These are phyloP conservation scores for Chlamydomonas eustigma DNA, from an alignment of 139 green algal species.

Conservation along the genomic window DNA sequence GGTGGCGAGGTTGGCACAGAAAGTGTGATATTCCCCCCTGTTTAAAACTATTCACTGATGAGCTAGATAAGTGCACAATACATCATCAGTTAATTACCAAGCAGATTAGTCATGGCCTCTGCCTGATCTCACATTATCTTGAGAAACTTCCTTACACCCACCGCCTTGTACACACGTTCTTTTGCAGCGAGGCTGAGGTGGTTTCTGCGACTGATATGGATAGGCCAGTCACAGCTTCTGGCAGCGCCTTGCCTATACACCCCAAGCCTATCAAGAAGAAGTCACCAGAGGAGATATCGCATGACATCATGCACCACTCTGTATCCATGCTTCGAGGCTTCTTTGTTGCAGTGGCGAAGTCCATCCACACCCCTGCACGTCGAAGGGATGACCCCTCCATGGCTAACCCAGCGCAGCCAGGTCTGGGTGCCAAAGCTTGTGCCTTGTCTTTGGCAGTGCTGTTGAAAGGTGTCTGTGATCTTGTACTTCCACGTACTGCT, in stretches of 20 bases:
- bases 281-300: conserved; percentile 44
- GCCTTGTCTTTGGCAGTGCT: conserved; percentile 63
- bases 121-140: too few relatives aligned
- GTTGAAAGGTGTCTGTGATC: conserved; percentile 38
- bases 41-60: too few relatives aligned
- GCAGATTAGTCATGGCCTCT: too few relatives aligned
- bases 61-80: too few relatives aligned
- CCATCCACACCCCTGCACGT: conserved; percentile 65
- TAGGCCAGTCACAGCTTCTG: neutral
- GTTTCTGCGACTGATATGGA: neutral
- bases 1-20: too few relatives aligned
- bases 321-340: conserved; percentile 60
- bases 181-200: neutral
- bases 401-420: conserved; percentile 1
- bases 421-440: conserved; percentile 48
- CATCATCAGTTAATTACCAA: too few relatives aligned
- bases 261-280: conserved; percentile 13
- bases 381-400: conserved; percentile 48
- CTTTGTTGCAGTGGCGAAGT: conserved; percentile 71
- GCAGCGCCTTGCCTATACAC: neutral
- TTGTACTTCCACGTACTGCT: too few relatives aligned
- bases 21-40: too few relatives aligned
- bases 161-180: too few relatives aligned
- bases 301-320: conserved; percentile 72
- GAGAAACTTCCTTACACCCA: too few relatives aligned